Evolutionary conservation across 768 basidiomycete genomes (phyloP).

Genomic region (Mrakia blollopis): DNA sequence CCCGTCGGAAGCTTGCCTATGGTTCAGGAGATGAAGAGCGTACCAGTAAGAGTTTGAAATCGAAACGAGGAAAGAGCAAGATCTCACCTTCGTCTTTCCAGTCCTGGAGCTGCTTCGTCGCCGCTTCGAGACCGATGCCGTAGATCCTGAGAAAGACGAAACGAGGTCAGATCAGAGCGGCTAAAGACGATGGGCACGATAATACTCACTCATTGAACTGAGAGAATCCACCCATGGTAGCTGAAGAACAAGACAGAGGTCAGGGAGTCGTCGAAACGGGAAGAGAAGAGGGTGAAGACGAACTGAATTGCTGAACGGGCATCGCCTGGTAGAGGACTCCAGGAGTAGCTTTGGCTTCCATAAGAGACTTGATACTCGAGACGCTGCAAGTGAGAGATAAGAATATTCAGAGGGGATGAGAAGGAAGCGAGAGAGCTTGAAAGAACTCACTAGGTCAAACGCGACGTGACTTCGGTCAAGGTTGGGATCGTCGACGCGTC

Average conservation of each 20-base stretch:
- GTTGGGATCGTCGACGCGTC: slow-evolving; percentile 66
- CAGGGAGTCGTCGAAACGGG: slow-evolving; percentile 47
- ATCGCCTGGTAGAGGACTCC: slow-evolving; percentile 88
- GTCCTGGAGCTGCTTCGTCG: slow-evolving; percentile 63
- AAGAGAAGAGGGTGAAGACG: slow-evolving; percentile 70
- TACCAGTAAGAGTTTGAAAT: too few species aligned
- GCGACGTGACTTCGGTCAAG: slow-evolving; percentile 88
- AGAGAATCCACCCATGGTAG: slow-evolving; percentile 38
- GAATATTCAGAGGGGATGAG: background rate
- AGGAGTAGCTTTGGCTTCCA: slow-evolving; percentile 85
- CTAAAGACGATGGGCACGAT: too few species aligned
- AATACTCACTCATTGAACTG: slow-evolving; percentile 55
- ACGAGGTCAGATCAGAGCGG: too few species aligned
- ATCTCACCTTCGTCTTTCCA: slow-evolving; percentile 61
- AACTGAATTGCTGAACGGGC: slow-evolving; percentile 94
- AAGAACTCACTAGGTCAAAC: slow-evolving; percentile 80
- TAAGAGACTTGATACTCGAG: slow-evolving; percentile 87
- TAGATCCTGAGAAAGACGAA: slow-evolving; percentile 50
- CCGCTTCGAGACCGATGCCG: slow-evolving; percentile 70
- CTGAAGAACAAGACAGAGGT: background rate
- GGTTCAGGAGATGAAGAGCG: too few species aligned
- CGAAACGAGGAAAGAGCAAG: too few species aligned
- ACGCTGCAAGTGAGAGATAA: slow-evolving; percentile 54
- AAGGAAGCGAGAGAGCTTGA: background rate
- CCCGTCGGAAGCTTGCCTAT: slow-evolving; percentile 48